These are phyloP conservation scores for Hermanozyma aechmeae DNA, from an alignment of 805 yeast species.

Conservation along the genomic window DNA sequence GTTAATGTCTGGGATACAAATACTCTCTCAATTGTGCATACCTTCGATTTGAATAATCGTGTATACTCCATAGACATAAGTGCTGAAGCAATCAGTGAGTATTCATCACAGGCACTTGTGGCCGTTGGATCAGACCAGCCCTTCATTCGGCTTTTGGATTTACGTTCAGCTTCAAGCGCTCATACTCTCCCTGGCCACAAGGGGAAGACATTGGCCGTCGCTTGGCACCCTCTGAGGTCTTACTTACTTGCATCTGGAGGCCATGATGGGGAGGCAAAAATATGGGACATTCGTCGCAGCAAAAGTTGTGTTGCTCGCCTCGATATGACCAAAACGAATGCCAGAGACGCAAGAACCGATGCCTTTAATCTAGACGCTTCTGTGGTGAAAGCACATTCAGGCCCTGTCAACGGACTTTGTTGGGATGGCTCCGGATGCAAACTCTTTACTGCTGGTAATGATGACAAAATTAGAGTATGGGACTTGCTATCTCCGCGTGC, in stretches of 20 bases:
- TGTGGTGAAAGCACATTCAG: constrained; percentile 59
- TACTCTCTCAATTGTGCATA: constrained; percentile 53
- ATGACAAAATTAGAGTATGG: constrained; percentile 79
- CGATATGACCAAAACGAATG: constrained; percentile 43
- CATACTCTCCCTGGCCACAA: constrained; percentile 61
- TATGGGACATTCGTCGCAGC: constrained; percentile 81
- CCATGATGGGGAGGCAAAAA: constrained; percentile 64
- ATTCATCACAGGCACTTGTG: constrained; percentile 37
- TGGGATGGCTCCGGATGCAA: constrained; percentile 65
- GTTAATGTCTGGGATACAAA: constrained; percentile 79
- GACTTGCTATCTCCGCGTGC: constrained; percentile 34
- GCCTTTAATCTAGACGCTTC: constrained; percentile 19
- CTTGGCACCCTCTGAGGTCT: constrained; percentile 65
- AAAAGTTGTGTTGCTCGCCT: constrained; percentile 53
- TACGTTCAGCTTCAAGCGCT: constrained; percentile 63
- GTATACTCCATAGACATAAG: constrained; percentile 59
- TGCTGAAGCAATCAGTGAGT: constrained; percentile 12
- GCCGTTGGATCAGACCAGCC: constrained; percentile 68
- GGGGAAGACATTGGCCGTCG: constrained; percentile 46
- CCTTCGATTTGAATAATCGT: constrained; percentile 51
- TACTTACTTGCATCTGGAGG: constrained; percentile 72
- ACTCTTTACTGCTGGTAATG: constrained; percentile 63
- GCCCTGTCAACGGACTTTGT: constrained; percentile 66
- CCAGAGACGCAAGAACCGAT: constrained; percentile 5
- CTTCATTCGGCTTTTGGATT: constrained; percentile 59